A percentile compares a stretch with the other conserved stretches of the same genome.
These are phyloP conservation scores for Fraxinus cuspidata DNA, from an alignment of 257 asterid species.

Conservation along the genomic window DNA sequence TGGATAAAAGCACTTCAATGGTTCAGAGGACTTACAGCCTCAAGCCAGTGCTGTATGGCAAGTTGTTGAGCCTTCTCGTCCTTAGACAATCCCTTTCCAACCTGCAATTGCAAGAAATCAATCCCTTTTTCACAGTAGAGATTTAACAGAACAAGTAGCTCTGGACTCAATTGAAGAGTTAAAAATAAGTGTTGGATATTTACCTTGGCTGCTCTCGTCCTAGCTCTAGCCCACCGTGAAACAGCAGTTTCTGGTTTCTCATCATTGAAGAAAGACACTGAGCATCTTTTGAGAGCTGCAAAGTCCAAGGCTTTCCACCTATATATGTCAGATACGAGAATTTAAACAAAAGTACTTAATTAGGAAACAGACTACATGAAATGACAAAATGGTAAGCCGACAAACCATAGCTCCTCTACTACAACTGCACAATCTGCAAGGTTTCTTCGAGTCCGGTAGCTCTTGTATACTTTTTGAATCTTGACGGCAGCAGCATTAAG, in stretches of 20 bases:
- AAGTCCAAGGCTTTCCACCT: slow-evolving; percentile 63
- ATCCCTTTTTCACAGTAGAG: not conserved
- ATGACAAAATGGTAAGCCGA: too few species aligned
- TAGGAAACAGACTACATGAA: too few species aligned
- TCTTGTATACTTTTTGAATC: too few species aligned
- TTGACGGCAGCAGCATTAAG: too few species aligned
- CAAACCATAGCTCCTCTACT: too few species aligned
- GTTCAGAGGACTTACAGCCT: slow-evolving; percentile 43
- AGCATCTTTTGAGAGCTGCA: slow-evolving; percentile 46
- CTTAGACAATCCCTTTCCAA: slow-evolving; percentile 55
- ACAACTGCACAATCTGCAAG: too few species aligned
- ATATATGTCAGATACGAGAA: slow-evolving; percentile 12
- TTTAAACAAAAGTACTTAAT: not conserved
- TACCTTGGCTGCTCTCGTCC: slow-evolving; percentile 54
- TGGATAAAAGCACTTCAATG: not conserved
- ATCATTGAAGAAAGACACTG: slow-evolving; percentile 42
- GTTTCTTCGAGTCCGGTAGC: too few species aligned
- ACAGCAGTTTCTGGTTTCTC: slow-evolving; percentile 51
- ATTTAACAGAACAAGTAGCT: not conserved
- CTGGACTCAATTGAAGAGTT: not conserved
- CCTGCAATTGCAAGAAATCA: slow-evolving; percentile 25
- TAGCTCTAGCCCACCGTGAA: slow-evolving; percentile 57
- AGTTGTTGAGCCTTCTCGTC: slow-evolving; percentile 56
- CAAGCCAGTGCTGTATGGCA: slow-evolving; percentile 59
- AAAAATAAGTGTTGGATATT: not conserved